phyloP scores from a whole-genome alignment of 257 asterid species.

The Solanum phureja region DNA sequence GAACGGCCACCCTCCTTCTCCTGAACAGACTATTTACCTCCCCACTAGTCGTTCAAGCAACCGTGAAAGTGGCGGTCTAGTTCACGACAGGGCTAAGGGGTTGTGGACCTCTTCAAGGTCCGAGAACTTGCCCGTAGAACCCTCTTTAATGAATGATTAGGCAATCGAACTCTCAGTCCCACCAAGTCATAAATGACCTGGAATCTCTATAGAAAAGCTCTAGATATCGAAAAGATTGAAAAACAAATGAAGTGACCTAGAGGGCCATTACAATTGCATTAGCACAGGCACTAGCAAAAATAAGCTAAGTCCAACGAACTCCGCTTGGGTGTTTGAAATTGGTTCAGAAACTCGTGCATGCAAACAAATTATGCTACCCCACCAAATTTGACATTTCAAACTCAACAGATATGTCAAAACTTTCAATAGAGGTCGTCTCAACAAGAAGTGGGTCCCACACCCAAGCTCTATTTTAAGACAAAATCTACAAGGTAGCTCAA shows the following conservation, averaged over 20 bases:
- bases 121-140: not conserved
- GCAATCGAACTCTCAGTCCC: not conserved
- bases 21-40: not conserved
- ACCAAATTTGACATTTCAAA: no score
- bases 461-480: no score
- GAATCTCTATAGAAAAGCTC: not conserved
- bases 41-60: not conserved
- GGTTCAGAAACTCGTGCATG: not conserved
- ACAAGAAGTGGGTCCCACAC: not conserved
- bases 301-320: not conserved
- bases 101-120: not conserved
- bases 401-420: not conserved
- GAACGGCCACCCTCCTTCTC: not conserved
- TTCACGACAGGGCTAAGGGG: not conserved
- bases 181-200: no score
- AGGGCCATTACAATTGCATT: not conserved
- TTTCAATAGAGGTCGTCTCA: not conserved
- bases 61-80: not conserved
- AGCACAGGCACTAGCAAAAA: no score
- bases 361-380: not conserved
- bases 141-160: not conserved
- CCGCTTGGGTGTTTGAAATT: not conserved
- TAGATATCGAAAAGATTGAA: no score
- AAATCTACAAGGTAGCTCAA: not conserved
- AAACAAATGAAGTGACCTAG: not conserved